A percentile compares a stretch with the other conserved stretches of the same genome.
Evolutionary conservation across 73 alveolate genomes (phyloP).

Genomic region (Stentor coeruleus): DNA sequence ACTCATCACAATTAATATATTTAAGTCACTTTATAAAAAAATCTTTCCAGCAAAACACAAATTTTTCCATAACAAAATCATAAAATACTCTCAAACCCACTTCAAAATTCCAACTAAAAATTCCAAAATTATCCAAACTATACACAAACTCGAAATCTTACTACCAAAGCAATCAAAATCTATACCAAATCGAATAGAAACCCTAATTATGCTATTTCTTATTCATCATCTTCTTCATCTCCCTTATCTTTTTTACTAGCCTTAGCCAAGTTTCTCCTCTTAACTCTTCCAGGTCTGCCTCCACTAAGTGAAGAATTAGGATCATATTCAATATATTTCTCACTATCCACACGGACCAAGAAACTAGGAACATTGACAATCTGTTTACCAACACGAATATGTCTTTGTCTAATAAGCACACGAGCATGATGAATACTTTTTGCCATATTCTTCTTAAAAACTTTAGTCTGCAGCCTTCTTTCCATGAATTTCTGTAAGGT

Average conservation of each 20-base stretch:
- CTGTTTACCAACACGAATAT: conserved; percentile 95
- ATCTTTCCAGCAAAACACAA: too few species aligned
- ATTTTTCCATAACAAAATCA: too few species aligned
- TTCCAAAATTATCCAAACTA: too few species aligned
- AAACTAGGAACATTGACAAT: conserved; percentile 92
- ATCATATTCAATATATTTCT: conserved; percentile 85
- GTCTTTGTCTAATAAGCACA: conserved; percentile 91
- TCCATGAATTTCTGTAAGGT: conserved; percentile 72
- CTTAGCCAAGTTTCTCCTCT: conserved; percentile 71
- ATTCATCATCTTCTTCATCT: conserved; percentile 11
- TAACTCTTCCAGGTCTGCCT: conserved; percentile 77
- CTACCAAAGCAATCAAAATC: too few species aligned
- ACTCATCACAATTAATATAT: too few species aligned
- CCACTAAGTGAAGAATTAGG: conserved; percentile 72
- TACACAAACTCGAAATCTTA: too few species aligned
- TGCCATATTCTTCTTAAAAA: conserved; percentile 62
- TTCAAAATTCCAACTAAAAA: too few species aligned
- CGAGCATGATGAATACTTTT: conserved; percentile 94
- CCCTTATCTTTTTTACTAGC: conserved; percentile 44
- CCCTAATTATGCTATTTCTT: too few species aligned
- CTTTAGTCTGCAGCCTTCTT: conserved; percentile 97
- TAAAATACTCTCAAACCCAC: too few species aligned
- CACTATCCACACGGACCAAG: conserved; percentile 92
- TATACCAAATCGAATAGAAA: too few species aligned
- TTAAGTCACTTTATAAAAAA: too few species aligned